These are phyloP conservation scores for Cubamyces lactineus DNA, from an alignment of 768 basidiomycete species.

Conservation along the genomic window DNA sequence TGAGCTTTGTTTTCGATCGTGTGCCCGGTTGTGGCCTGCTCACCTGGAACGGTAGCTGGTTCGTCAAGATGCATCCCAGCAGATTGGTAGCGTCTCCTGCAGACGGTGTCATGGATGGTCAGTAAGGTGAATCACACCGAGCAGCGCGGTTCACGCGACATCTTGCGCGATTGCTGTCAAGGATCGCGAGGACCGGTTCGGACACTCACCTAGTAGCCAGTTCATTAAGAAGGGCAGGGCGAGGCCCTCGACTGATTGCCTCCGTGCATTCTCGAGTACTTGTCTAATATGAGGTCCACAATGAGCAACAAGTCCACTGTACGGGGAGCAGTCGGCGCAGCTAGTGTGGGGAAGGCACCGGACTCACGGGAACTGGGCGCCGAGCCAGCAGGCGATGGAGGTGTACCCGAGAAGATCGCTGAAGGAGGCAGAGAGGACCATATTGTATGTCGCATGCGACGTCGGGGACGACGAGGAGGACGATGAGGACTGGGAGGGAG, in stretches of 20 bases:
- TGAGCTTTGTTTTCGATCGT: conserved; percentile 6
- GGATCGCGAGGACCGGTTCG: conserved; percentile 15
- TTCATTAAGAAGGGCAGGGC: conserved; percentile 92
- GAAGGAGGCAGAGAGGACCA: conserved; percentile 35
- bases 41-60: conserved; percentile 95
- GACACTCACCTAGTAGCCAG: conserved; percentile 81
- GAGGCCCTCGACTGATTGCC: conserved; percentile 85
- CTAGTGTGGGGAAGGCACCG: conserved; percentile 19
- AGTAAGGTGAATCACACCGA: neutral
- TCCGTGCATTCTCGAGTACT: conserved; percentile 74
- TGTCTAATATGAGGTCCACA: conserved; percentile 53
- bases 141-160: conserved; percentile 19
- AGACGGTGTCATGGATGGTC: neutral
- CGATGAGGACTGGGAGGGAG: neutral
- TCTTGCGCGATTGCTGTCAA: conserved; percentile 20
- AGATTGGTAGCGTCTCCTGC: conserved; percentile 92
- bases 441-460: conserved; percentile 26
- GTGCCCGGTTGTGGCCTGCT: conserved; percentile 26
- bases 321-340: conserved; percentile 1
- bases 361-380: conserved; percentile 88
- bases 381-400: conserved; percentile 81
- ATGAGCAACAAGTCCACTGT: neutral
- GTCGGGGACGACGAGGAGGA: conserved; percentile 12
- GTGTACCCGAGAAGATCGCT: conserved; percentile 72
- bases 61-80: conserved; percentile 87